A percentile compares a stretch with the other conserved stretches of the same genome.
Evolutionary conservation across 2,329 filamentous ascomycete species (phyloP).

Genomic region (Sporothrix variecibatus): DNA sequence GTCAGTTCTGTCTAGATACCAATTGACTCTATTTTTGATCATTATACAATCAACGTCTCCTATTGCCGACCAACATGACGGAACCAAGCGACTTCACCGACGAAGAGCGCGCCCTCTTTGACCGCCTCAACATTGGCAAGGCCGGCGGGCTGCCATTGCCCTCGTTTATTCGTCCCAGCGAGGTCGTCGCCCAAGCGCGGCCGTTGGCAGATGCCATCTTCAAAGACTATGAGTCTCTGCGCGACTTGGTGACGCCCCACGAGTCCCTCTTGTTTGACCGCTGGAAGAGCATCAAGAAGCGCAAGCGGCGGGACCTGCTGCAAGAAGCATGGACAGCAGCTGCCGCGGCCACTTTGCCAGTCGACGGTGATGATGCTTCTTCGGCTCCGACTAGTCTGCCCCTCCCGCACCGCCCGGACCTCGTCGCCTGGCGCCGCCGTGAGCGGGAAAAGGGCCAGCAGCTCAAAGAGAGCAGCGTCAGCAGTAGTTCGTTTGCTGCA

Average conservation of each 20-base stretch:
- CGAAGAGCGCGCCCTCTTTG: slow-evolving; percentile 29
- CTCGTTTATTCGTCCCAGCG: slow-evolving; percentile 29
- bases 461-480: background rate
- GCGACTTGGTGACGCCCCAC: background rate
- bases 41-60: background rate
- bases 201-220: slow-evolving; percentile 27
- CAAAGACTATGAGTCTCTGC: slow-evolving; percentile 15
- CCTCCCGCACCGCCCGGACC: slow-evolving; percentile 26
- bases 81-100: slow-evolving; percentile 30
- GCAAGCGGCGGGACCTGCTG: slow-evolving; percentile 28
- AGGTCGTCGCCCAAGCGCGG: slow-evolving; percentile 22
- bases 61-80: background rate
- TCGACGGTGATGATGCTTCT: background rate
- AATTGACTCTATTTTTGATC: background rate
- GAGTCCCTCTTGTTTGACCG: slow-evolving; percentile 16
- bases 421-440: slow-evolving; percentile 27
- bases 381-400: background rate
- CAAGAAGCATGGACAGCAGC: slow-evolving; percentile 11
- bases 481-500: background rate
- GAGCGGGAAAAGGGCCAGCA: slow-evolving; percentile 18
- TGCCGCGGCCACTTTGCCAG: background rate
- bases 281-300: slow-evolving; percentile 28
- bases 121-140: slow-evolving; percentile 30
- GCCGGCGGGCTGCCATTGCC: slow-evolving; percentile 30
- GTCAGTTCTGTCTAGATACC: background rate